These are phyloP conservation scores for Metarhizium humberi DNA, from an alignment of 2,329 filamentous ascomycete genomes.

Conservation along the genomic window DNA sequence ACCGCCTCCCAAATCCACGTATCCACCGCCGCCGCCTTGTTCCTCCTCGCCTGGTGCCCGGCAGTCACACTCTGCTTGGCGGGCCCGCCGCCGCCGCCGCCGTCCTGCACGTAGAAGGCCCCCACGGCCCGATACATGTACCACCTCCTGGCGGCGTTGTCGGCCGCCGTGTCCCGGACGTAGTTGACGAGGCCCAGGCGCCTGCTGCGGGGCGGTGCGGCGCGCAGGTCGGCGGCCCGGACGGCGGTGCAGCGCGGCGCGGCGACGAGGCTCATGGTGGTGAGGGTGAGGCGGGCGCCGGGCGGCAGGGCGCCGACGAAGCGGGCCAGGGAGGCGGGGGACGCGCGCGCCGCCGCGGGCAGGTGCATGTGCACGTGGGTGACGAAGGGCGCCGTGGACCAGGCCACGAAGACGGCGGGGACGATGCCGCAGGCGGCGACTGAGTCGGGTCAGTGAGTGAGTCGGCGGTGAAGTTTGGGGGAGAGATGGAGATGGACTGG, in stretches of 20 bases:
- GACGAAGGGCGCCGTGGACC: constrained; percentile 61
- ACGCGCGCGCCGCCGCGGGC: constrained; percentile 54
- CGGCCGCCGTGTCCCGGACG: constrained; percentile 23
- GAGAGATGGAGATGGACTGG: not conserved
- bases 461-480: not conserved
- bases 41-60: constrained; percentile 2
- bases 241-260: constrained; percentile 41
- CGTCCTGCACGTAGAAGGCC: constrained; percentile 29
- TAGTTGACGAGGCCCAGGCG: constrained; percentile 32
- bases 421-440: constrained; percentile 51
- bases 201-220: constrained; percentile 11
- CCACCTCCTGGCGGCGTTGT: constrained; percentile 27
- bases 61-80: not conserved
- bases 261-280: constrained; percentile 46
- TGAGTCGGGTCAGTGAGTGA: constrained; percentile 17
- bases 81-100: not conserved
- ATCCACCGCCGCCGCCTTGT: constrained; percentile 17
- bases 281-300: constrained; percentile 37
- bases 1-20: constrained; percentile 33
- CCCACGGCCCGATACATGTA: constrained; percentile 29
- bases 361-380: constrained; percentile 62
- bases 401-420: constrained; percentile 56
- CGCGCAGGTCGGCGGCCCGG: constrained; percentile 26
- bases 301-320: constrained; percentile 40
- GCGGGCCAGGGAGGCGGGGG: constrained; percentile 43